These are phyloP conservation scores for Musa troglodytarum DNA, from an alignment of 176 grass and related monocot species.

Conservation along the genomic window DNA sequence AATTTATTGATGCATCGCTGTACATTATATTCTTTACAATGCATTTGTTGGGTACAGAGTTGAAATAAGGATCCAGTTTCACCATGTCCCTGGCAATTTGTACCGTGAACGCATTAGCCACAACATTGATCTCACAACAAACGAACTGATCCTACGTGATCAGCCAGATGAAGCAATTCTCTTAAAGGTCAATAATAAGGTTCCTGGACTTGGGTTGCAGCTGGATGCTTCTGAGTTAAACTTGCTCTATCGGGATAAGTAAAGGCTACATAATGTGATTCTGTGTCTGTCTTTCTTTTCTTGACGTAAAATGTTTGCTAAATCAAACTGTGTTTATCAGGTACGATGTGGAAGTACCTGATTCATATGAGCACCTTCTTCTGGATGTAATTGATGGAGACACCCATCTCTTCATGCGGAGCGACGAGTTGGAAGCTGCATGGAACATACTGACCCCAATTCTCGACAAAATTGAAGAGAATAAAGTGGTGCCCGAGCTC, in stretches of 20 bases:
- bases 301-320: background rate
- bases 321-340: slow-evolving; percentile 28
- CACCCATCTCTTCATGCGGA: slow-evolving; percentile 90
- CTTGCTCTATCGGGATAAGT: slow-evolving; percentile 88
- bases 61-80: slow-evolving; percentile 97
- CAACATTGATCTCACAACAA: slow-evolving; percentile 76
- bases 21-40: background rate
- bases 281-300: background rate
- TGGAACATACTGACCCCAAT: slow-evolving; percentile 70
- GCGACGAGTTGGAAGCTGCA: slow-evolving; percentile 76
- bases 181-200: slow-evolving; percentile 87
- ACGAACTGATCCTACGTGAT: slow-evolving; percentile 79
- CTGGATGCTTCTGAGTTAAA: slow-evolving; percentile 94
- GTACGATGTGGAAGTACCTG: slow-evolving; percentile 73
- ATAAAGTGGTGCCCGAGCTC: slow-evolving; percentile 61
- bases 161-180: slow-evolving; percentile 84
- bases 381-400: slow-evolving; percentile 84
- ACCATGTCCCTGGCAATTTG: slow-evolving; percentile 87
- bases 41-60: slow-evolving; percentile 36
- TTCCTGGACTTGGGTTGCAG: slow-evolving; percentile 77
- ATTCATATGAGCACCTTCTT: slow-evolving; percentile 93
- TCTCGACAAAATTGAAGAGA: slow-evolving; percentile 66
- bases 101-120: slow-evolving; percentile 72
- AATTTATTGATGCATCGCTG: background rate
- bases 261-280: slow-evolving; percentile 4